Percentiles rank a stretch among this genome's conserved stretches.
Conservation (phyloP, 1,284 basidiomycete genomes). For the Meripilus lineatus region DNA sequence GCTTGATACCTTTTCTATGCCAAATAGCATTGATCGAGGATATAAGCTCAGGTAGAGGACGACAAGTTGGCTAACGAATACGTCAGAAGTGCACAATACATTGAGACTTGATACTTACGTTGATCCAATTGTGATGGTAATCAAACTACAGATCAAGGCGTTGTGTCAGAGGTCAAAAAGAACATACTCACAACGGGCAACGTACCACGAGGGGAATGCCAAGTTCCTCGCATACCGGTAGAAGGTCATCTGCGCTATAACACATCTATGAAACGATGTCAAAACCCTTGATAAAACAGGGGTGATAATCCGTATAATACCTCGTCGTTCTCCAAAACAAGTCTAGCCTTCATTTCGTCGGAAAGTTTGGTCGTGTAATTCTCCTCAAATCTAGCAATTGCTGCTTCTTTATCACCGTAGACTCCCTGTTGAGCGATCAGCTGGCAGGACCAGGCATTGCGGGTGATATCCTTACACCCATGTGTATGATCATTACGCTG, state of each 20-base stretch:
- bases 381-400: constrained; percentile 70
- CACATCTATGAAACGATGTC: constrained; percentile 57
- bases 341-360: constrained; percentile 59
- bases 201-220: constrained; percentile 71
- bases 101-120: constrained; percentile 24
- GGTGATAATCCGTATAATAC: constrained; percentile 29
- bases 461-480: constrained; percentile 35
- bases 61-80: constrained; percentile 40
- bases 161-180: not conserved
- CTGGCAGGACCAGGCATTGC: not conserved
- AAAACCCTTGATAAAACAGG: not conserved
- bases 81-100: constrained; percentile 10
- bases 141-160: constrained; percentile 33
- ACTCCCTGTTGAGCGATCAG: constrained; percentile 53
- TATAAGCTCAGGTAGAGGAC: constrained; percentile 57
- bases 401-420: constrained; percentile 73
- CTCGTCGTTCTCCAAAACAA: constrained; percentile 93
- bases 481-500: constrained; percentile 78
- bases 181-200: constrained; percentile 5
- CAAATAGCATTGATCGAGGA: constrained; percentile 75
- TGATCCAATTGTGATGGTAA: constrained; percentile 78
- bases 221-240: constrained; percentile 80
- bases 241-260: constrained; percentile 82
- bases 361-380: constrained; percentile 60
- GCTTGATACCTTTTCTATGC: constrained; percentile 66